phyloP scores from a whole-genome alignment of 1,139 yeast genomes.

The Chernovozyma aurita region DNA sequence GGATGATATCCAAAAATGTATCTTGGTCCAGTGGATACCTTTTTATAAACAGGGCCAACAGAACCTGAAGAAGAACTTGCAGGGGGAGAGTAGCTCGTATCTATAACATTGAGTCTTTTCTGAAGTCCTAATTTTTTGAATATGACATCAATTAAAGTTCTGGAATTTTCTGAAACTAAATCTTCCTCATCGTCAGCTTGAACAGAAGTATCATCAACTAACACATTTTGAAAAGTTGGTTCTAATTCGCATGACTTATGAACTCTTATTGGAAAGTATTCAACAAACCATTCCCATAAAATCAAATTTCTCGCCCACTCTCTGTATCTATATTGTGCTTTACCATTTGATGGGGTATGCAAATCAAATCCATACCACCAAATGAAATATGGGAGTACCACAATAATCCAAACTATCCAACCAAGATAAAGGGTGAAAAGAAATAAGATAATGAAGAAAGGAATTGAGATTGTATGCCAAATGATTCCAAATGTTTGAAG shows the following conservation, averaged over 20 bases:
- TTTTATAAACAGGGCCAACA: conserved; percentile 16
- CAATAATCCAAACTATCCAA: conserved; percentile 65
- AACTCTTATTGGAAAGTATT: conserved; percentile 76
- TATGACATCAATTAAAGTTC: conserved; percentile 33
- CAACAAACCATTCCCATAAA: conserved; percentile 72
- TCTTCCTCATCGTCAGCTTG: conserved; percentile 41
- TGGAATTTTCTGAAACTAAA: conserved; percentile 34
- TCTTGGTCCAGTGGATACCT: conserved; percentile 59
- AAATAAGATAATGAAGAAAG: conserved; percentile 51
- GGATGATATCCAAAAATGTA: conserved; percentile 95
- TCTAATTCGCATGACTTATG: conserved; percentile 67
- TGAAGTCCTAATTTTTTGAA: conserved; percentile 36
- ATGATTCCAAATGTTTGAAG: conserved; percentile 69
- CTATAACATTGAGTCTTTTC: conserved; percentile 33
- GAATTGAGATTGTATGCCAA: conserved; percentile 75
- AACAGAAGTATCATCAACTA: conserved; percentile 17
- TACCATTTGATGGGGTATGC: conserved; percentile 72
- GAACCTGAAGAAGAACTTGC: conserved; percentile 3
- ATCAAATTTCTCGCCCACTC: conserved; percentile 51
- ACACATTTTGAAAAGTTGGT: conserved; percentile 60
- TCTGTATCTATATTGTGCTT: conserved; percentile 54
- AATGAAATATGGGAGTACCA: conserved; percentile 51
- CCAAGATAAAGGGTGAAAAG: conserved; percentile 56
- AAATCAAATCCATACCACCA: conserved; percentile 56
- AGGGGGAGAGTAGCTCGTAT: conserved; percentile 15